Base-by-base conservation (phyloP, 306 rosid species). In the Castanea crenata region DNA sequence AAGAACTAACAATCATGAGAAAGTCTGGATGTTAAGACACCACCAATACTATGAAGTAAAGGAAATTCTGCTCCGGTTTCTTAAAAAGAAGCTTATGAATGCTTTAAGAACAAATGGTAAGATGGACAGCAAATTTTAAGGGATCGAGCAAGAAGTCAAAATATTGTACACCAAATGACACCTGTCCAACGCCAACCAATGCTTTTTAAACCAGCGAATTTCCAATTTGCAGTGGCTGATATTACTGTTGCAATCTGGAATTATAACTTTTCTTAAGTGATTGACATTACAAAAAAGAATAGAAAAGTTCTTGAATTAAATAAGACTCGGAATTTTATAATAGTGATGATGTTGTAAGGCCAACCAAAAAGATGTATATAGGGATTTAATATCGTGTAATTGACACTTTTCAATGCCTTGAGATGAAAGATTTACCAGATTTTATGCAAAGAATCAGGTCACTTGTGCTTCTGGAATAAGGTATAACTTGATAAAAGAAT, bases 171-270 rank as follows among this genome's bases (percentile, higher is more conserved):
- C 97, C 94, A 90, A 61, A 92, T 90, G 57, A 88, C 84, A 73
- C 85, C 90, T 31, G 94, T 86, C 97, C 97, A 92, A 1, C 81
- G 70, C 97, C 92, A 88, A 25, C 90, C 92, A 35, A 92, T 92
- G 0, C 55, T 76, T 84, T 44, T 85, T 69, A 92, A 87, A 61
- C 84, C 85, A 56, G 88, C 91, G 56, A 67, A 20, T n/a, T 78
- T 1, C 91, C 83, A 88, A 44, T 27, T 73, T 55, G 76, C 73
- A 12, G 65, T 69, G 56, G 97, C 92, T n/a, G 97, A 82, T 88
- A 92, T 14, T 23, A 87, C 78, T 41, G 97, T 89, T 15, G 93
- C 97, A 82, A 92, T 54, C 95, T 90, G 83, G 74, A 65, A 20
- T 41, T 64, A 29, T 64, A 63, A 61, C 41, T 35, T 35, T 55